These are phyloP conservation scores for Craspedostauros australis DNA, from an alignment of 108 stramenopile species.

Conservation along the genomic window DNA sequence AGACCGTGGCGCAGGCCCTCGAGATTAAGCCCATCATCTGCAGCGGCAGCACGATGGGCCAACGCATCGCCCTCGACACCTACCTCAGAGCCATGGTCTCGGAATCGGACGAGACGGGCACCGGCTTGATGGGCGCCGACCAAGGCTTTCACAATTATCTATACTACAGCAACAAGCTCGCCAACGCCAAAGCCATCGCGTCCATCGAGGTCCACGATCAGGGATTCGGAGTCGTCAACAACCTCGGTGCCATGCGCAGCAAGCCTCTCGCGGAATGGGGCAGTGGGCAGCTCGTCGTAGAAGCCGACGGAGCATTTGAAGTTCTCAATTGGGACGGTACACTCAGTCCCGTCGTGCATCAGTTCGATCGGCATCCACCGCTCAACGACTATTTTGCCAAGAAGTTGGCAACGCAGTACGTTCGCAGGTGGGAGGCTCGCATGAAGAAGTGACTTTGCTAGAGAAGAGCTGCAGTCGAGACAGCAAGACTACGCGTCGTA, in stretches of 20 bases:
- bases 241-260: slow-evolving; percentile 43
- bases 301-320: neutral
- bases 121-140: slow-evolving; percentile 47
- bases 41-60: slow-evolving; percentile 54
- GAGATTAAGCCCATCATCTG: slow-evolving; percentile 47
- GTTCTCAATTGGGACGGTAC: slow-evolving; percentile 47
- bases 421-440: no score
- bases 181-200: slow-evolving; percentile 24
- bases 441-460: no score
- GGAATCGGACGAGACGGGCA: slow-evolving; percentile 44
- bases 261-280: slow-evolving; percentile 32
- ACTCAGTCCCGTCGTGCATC: slow-evolving; percentile 42
- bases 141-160: slow-evolving; percentile 66
- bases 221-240: slow-evolving; percentile 51
- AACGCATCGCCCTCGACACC: slow-evolving; percentile 42
- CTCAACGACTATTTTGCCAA: slow-evolving; percentile 18
- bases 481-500: no score
- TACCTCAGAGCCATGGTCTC: slow-evolving; percentile 50
- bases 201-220: slow-evolving; percentile 47
- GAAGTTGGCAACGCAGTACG: no score
- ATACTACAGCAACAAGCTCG: slow-evolving; percentile 38
- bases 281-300: slow-evolving; percentile 30
- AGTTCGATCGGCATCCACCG: slow-evolving; percentile 48
- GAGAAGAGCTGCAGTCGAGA: no score
- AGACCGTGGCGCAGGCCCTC: slow-evolving; percentile 13